Evolutionary conservation across 768 basidiomycete genomes (phyloP).

Genomic region (Fibroporia radiculosa): DNA sequence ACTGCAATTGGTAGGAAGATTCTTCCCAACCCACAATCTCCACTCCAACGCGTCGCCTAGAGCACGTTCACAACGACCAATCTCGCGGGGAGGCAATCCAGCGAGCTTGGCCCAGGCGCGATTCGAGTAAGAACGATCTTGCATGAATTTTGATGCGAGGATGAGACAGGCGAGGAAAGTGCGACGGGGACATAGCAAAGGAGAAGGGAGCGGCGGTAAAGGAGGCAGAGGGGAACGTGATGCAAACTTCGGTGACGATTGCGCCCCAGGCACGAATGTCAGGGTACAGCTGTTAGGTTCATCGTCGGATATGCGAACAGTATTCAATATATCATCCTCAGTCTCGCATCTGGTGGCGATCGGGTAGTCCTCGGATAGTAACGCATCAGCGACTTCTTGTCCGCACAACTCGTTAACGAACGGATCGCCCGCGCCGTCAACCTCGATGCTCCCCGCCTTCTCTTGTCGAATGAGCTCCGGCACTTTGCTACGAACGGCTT

Average conservation of each 20-base stretch:
- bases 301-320: not conserved
- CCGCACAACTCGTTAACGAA: no score
- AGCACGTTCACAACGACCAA: slow-evolving; percentile 82
- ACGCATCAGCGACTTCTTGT: no score
- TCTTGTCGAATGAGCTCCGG: slow-evolving; percentile 48
- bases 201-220: slow-evolving; percentile 49
- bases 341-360: no score
- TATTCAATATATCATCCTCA: not conserved
- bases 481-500: slow-evolving; percentile 68
- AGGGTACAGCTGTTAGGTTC: not conserved
- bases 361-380: no score
- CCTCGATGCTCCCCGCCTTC: slow-evolving; percentile 32
- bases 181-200: slow-evolving; percentile 81
- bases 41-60: slow-evolving; percentile 82
- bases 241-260: not conserved
- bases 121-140: slow-evolving; percentile 91
- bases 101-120: slow-evolving; percentile 91
- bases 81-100: slow-evolving; percentile 80
- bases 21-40: slow-evolving; percentile 90
- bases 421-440: no score
- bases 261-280: not conserved
- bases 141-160: slow-evolving; percentile 85
- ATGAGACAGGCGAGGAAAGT: slow-evolving; percentile 86
- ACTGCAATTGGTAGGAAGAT: slow-evolving; percentile 19
- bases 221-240: slow-evolving; percentile 11